Evolutionary conservation across 2,329 filamentous ascomycete species (phyloP), one percentile per base, ranked within the genome.

Genomic region (Leptographium procerum): DNA sequence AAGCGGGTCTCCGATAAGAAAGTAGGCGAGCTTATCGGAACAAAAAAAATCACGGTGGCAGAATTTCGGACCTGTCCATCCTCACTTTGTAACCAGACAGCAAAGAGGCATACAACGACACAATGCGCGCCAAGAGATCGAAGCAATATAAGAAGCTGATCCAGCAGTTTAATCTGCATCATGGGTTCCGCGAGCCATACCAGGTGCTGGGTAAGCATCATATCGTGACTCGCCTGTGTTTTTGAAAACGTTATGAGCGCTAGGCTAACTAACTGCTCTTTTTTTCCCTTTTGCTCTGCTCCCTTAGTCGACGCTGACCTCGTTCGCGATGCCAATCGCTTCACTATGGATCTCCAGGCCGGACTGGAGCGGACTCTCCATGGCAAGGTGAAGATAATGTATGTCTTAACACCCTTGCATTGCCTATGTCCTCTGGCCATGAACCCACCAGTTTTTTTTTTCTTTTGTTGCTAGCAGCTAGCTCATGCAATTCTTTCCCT

Each of bases 111-210:
- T 55, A 43, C 19, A 8, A 43, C 8, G 34, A 29, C 60, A 61
- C 40, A 4, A 64, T 64, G 63, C 59, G 63, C 19, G 56, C 62
- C 28, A 64, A 64, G 53, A 60, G 78, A 16, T 76, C 75, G 26
- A 80, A 80, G 64, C 77, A 79, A 65, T 81, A 81, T 66, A 77
- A 78, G 66, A 96, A 96, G 84, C 84, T 96, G 68, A 95, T 99
- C 86, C 86, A 90, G 73, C 87, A 92, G 69, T 96, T 91, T 80
- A 84, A 86, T 69, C 81, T 92, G 71, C 85, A 84, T 61, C 96
- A 95, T 70, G 87, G 88, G 61, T 96, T 96, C 72, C 89, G 91
- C 65, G 88, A 94, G 73, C 91, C 94, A 13, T 97, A 96, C 74
- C 94, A 97, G 75, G 86, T 95, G 56, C 77, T 96, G 50, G 77